phyloP scores from a whole-genome alignment of 202 grass and related monocot genomes.

The Saccharum hybrid region DNA sequence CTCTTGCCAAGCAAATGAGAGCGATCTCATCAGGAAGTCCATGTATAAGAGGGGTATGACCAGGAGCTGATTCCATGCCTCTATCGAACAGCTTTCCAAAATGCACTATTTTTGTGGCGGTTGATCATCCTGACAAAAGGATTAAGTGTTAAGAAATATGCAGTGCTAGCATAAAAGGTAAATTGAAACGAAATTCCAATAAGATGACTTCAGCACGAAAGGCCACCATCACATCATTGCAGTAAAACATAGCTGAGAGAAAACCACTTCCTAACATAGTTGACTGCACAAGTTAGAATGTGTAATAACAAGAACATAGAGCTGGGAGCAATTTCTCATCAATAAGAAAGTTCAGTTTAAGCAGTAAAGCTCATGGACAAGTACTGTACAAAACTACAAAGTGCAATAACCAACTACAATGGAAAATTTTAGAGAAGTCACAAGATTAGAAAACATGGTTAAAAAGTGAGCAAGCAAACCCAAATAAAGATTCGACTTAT shows the following conservation, averaged over 20 bases:
- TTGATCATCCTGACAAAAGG: slow-evolving; percentile 34
- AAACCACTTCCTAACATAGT: background rate
- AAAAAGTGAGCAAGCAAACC: background rate
- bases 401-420: background rate
- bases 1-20: slow-evolving; percentile 79
- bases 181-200: background rate
- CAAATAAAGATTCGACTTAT: background rate
- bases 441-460: background rate
- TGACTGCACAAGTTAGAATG: background rate
- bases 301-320: background rate
- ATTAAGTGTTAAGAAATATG: slow-evolving; percentile 17
- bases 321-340: background rate
- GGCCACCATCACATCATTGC: background rate
- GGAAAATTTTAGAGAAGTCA: background rate
- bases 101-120: slow-evolving; percentile 17
- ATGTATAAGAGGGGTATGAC: slow-evolving; percentile 55
- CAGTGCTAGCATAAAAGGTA: background rate
- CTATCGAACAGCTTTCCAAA: background rate
- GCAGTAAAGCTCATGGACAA: background rate
- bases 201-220: background rate
- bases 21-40: slow-evolving; percentile 90
- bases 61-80: slow-evolving; percentile 49
- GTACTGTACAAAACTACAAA: background rate
- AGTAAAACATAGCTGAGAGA: background rate
- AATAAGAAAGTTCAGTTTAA: slow-evolving; percentile 2